A percentile compares a stretch with the other conserved stretches of the same genome.
Conservation (phyloP, 805 yeast species). For the Saccharomycopsis capsularis region DNA sequence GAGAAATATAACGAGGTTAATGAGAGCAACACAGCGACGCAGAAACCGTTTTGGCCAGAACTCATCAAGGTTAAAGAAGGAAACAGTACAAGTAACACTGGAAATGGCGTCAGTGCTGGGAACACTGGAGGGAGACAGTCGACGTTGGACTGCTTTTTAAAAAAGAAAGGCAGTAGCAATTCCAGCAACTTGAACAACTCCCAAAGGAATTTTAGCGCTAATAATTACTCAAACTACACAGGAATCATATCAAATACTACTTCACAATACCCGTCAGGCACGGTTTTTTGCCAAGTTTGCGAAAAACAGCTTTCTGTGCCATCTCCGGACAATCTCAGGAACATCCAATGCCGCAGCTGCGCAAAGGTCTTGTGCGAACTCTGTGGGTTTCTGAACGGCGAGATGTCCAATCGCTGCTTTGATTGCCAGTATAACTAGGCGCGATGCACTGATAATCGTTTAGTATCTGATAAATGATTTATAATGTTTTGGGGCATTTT, state of each 20-base stretch:
- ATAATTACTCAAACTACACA: too few species aligned
- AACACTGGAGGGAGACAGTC: too few species aligned
- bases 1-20: not conserved
- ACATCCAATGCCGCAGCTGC: conserved; percentile 7
- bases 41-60: conserved; percentile 16
- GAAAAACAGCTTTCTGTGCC: conserved; percentile 3
- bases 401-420: conserved; percentile 10
- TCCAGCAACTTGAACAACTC: not conserved
- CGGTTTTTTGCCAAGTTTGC: conserved; percentile 5
- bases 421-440: conserved; percentile 14
- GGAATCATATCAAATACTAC: too few species aligned
- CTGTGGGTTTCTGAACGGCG: conserved; percentile 12
- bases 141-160: too few species aligned
- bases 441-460: too few species aligned
- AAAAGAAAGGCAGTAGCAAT: not conserved
- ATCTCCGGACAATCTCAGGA: not conserved
- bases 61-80: not conserved
- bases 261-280: too few species aligned
- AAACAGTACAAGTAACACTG: too few species aligned
- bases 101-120: too few species aligned
- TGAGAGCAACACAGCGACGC: conserved; percentile 1
- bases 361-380: conserved; percentile 13
- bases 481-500: too few species aligned
- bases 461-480: too few species aligned
- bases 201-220: too few species aligned